Evolutionary conservation across 2,329 filamentous ascomycete genomes (phyloP), one percentile per base, ranked within the genome.

Genomic region (Tolypocladium pustulatum): DNA sequence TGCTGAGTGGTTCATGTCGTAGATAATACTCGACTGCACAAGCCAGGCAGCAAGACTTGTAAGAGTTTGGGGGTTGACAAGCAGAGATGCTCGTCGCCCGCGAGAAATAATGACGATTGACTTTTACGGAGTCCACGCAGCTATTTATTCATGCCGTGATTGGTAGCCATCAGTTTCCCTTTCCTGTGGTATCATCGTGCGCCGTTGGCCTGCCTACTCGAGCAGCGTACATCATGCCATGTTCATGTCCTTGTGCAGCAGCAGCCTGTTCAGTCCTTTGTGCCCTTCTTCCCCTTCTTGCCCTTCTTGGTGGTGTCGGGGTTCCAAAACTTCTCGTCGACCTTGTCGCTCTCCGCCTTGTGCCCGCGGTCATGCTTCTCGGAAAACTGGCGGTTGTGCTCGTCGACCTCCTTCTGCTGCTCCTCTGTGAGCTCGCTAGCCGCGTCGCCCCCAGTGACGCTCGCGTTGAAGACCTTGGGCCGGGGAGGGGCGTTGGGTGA

Each of bases 341-440:
- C 81, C 71, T 80, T 80, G 59, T 83, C 80, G 1, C 72, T 68
- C 1, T 65, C 71, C 0, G 78, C 77, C 3, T 63, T 52, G 7
- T 70, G 64, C 0, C 76, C 75, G 15, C 69, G 73, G 59, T 81
- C 82, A 64, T 85, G 78, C 61, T 77, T 78, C 64, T 76, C 66
- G 54, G 79, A 79, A 67, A 86, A 85, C 0, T 85, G 81, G 62
- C 61, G 62, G 60, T 86, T 86, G 65, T 86, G 83, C 69, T 75
- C 67, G 57, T 83, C 76, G 20, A 85, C 83, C 69, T 85, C 82
- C 51, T 72, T 72, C 68, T 79, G 74, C 70, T 84, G 80, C 66
- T 80, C 80, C 59, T 78, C 70, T 27, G 72, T 78, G 61, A 82
- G 64, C 8, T 70, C 66, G 56, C 70, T 63, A 1, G 56, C 57